These are phyloP conservation scores for Nicotiana benthamiana DNA, from an alignment of 257 asterid genomes.

Conservation along the genomic window DNA sequence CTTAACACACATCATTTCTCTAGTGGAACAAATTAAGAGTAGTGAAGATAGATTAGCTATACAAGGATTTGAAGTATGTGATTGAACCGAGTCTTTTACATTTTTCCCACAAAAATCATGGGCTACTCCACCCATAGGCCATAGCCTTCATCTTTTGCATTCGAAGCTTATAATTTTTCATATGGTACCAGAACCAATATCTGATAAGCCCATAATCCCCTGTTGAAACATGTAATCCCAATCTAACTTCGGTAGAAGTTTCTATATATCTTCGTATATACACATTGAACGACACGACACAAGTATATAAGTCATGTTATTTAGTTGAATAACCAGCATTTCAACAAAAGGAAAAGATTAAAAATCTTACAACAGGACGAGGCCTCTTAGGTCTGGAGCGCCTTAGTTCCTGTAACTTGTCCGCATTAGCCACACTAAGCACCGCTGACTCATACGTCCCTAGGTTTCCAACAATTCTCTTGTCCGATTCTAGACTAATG, in stretches of 20 bases:
- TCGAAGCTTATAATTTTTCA: no score
- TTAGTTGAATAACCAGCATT: neutral
- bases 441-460: slow-evolving; percentile 83
- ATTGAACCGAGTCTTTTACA: neutral
- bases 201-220: neutral
- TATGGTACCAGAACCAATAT: neutral
- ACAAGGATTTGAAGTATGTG: neutral
- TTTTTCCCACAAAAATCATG: no score
- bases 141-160: neutral
- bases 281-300: neutral
- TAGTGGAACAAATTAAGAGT: neutral
- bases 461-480: slow-evolving; percentile 51
- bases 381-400: slow-evolving; percentile 55
- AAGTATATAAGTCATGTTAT: neutral
- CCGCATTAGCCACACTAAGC: slow-evolving; percentile 68
- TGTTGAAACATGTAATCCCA: neutral
- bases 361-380: slow-evolving; percentile 42
- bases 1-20: neutral
- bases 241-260: neutral
- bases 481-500: slow-evolving; percentile 65
- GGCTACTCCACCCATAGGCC: neutral
- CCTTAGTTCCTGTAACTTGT: slow-evolving; percentile 44
- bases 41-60: neutral
- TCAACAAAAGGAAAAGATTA: neutral
- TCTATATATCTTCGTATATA: neutral